Evolutionary conservation across 495 filamentous ascomycete genomes (phyloP).

Genomic region (Pyrenula aspistea): DNA sequence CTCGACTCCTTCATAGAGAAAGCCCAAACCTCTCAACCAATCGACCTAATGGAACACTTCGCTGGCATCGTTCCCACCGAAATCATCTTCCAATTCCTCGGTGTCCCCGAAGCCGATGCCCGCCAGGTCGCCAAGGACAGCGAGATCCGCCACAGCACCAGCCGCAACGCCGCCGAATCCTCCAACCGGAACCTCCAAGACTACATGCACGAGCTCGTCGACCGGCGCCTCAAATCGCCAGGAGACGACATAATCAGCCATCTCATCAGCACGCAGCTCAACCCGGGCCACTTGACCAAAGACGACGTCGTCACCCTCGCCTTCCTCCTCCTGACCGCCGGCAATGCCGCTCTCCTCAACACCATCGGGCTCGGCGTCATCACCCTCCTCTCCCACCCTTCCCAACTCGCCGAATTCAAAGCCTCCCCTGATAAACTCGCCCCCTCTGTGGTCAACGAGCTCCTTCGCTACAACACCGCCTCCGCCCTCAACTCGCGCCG

Average conservation of each 20-base stretch:
- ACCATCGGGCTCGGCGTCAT: not conserved
- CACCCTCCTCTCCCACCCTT: not conserved
- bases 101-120: not conserved
- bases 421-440: not conserved
- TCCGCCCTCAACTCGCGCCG: not conserved
- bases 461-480: not conserved
- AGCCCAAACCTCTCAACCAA: conserved; percentile 6
- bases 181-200: not conserved
- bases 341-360: not conserved
- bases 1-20: conserved; percentile 21
- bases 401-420: not conserved
- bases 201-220: not conserved
- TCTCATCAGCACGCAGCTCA: not conserved
- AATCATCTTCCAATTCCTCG: not conserved
- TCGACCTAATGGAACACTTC: conserved; percentile 2
- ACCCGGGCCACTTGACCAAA: conserved; percentile 6
- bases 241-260: not conserved
- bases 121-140: not conserved
- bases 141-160: not conserved
- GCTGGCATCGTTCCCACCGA: not conserved
- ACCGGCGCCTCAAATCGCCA: not conserved
- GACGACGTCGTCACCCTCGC: conserved; percentile 18
- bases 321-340: conserved; percentile 15
- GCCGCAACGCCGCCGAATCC: not conserved
- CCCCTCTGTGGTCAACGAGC: not conserved